Percentiles rank a stretch among this genome's conserved stretches.
Conservation (phyloP, 148 eudicot species). For the Nyssa sinensis region DNA sequence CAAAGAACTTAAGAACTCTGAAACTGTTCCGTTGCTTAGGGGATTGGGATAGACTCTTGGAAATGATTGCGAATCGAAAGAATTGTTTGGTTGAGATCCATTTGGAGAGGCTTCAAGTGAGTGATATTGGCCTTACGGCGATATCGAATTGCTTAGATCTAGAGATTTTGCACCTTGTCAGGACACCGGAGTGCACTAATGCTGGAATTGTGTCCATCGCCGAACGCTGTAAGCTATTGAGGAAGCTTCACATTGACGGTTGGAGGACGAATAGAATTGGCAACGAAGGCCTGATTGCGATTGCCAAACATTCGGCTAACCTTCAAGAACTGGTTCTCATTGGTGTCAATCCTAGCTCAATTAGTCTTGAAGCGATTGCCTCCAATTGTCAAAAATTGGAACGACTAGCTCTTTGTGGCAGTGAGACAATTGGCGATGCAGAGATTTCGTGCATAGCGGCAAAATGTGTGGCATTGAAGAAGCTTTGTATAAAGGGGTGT, state of each 20-base stretch:
- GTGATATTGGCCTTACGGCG: conserved; percentile 60
- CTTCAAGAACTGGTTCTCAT: conserved; percentile 74
- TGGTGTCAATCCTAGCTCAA: conserved; percentile 53
- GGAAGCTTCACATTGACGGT: conserved; percentile 85
- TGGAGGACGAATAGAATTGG: conserved; percentile 90
- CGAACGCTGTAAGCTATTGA: conserved; percentile 58
- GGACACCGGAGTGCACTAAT: conserved; percentile 69
- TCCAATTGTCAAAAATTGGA: conserved; percentile 58
- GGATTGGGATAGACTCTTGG: conserved; percentile 68
- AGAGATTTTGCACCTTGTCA: conserved; percentile 72
- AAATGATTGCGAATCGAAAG: conserved; percentile 31
- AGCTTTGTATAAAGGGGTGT: conserved; percentile 77
- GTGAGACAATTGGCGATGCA: conserved; percentile 73
- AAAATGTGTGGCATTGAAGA: conserved; percentile 65
- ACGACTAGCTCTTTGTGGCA: conserved; percentile 71
- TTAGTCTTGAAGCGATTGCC: conserved; percentile 56
- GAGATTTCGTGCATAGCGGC: conserved; percentile 66
- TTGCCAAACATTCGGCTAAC: conserved; percentile 56
- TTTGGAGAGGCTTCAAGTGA: conserved; percentile 74
- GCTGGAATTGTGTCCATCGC: conserved; percentile 52
- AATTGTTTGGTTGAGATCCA: conserved; percentile 57
- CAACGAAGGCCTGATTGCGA: conserved; percentile 56
- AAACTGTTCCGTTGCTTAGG: conserved; percentile 64
- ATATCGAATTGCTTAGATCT: conserved; percentile 40
- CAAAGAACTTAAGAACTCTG: conserved; percentile 53